Evolutionary conservation across 2,329 filamentous ascomycete genomes (phyloP).

Genomic region (Trichoderma lentiforme): DNA sequence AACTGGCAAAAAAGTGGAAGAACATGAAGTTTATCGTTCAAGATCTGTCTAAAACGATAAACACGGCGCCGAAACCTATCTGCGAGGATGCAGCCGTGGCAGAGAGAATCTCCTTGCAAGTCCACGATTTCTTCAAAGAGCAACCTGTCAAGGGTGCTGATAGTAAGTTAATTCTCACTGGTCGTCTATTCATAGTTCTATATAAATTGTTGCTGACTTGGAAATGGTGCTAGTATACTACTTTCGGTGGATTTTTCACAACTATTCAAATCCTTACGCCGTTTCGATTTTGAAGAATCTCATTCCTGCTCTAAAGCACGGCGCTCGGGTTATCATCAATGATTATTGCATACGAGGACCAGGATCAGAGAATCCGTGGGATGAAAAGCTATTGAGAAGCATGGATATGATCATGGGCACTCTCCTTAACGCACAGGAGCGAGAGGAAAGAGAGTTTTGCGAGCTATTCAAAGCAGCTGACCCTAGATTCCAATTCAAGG

Average conservation of each 20-base stretch:
- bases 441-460: slow-evolving; percentile 44
- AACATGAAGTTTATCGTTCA: slow-evolving; percentile 55
- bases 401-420: slow-evolving; percentile 54
- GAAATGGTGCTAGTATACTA: slow-evolving; percentile 45
- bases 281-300: slow-evolving; percentile 48
- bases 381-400: slow-evolving; percentile 45
- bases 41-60: slow-evolving; percentile 49
- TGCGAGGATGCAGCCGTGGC: slow-evolving; percentile 38
- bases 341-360: slow-evolving; percentile 43
- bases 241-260: slow-evolving; percentile 60
- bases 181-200: neutral
- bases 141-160: slow-evolving; percentile 54
- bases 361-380: slow-evolving; percentile 40
- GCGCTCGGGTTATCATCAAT: slow-evolving; percentile 47
- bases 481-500: slow-evolving; percentile 43
- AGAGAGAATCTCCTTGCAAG: slow-evolving; percentile 40
- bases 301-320: slow-evolving; percentile 53
- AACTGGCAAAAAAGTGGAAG: slow-evolving; percentile 48
- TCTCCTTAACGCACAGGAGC: slow-evolving; percentile 50
- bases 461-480: slow-evolving; percentile 43
- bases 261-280: slow-evolving; percentile 55
- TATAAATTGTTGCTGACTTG: neutral
- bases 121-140: slow-evolving; percentile 57
- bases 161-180: slow-evolving; percentile 32
- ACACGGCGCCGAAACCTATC: slow-evolving; percentile 44